These are phyloP conservation scores for Colletotrichum lini DNA, from an alignment of 2,329 filamentous ascomycete species.

Conservation along the genomic window DNA sequence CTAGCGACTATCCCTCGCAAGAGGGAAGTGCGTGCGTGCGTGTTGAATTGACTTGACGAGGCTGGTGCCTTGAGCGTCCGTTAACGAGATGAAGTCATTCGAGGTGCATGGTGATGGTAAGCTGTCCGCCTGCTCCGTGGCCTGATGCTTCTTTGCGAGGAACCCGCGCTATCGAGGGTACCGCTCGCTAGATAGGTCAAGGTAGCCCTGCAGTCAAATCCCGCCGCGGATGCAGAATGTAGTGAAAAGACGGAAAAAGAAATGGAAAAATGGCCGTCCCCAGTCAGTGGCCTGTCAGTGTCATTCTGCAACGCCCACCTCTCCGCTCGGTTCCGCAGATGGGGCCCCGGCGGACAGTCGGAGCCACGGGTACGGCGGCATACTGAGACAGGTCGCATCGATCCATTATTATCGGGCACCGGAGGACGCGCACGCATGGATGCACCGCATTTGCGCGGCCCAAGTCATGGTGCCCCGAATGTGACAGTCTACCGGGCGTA, in stretches of 20 bases:
- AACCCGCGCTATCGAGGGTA: constrained; percentile 7
- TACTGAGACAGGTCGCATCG: constrained; percentile 15
- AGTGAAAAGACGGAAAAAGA: constrained; percentile 6
- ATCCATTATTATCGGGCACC: constrained; percentile 23
- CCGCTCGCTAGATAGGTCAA: constrained; percentile 8
- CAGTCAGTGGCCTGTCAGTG: background rate
- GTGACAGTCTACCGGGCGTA: constrained; percentile 23
- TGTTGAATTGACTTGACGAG: constrained; percentile 18
- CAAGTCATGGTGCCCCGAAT: constrained; percentile 8
- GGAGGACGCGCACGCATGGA: constrained; percentile 15
- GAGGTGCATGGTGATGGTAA: constrained; percentile 18
- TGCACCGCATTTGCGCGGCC: constrained; percentile 2
- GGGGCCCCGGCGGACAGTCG: constrained; percentile 18
- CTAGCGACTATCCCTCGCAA: constrained; percentile 37
- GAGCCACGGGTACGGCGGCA: constrained; percentile 14
- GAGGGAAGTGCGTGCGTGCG: constrained; percentile 8
- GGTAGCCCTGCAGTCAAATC: constrained; percentile 13
- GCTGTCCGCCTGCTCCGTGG: constrained; percentile 6
- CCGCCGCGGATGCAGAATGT: constrained; percentile 5
- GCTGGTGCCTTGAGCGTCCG: constrained; percentile 19
- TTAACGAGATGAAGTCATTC: constrained; percentile 21
- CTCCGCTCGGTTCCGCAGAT: constrained; percentile 22
- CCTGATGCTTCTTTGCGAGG: constrained; percentile 6
- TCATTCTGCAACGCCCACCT: constrained; percentile 9
- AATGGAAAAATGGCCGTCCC: constrained; percentile 4